These are phyloP conservation scores for Arthrinium puccinioides DNA, from an alignment of 2,329 filamentous ascomycete genomes.

Conservation along the genomic window DNA sequence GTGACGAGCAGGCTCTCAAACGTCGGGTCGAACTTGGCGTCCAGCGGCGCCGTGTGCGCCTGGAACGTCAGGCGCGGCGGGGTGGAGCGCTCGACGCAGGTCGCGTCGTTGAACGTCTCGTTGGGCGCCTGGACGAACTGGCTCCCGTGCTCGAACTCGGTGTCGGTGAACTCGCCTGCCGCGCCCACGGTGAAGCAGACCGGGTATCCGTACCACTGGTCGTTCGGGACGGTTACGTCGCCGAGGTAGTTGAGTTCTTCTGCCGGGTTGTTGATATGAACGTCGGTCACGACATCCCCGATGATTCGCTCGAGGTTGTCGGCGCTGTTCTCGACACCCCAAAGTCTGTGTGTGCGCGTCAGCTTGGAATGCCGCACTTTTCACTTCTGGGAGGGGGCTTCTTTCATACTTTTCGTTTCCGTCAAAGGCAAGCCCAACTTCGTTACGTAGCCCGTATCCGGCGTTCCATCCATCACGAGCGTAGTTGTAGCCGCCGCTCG, in stretches of 20 bases:
- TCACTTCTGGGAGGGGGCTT: neutral
- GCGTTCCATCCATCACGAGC: constrained; percentile 27
- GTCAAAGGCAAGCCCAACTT: constrained; percentile 40
- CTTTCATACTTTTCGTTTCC: constrained; percentile 27
- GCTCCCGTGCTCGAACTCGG: constrained; percentile 20
- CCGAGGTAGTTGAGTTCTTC: constrained; percentile 62
- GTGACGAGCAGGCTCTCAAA: constrained; percentile 51
- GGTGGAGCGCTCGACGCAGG: constrained; percentile 12
- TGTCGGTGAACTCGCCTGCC: constrained; percentile 27
- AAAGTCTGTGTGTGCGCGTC: constrained; percentile 24
- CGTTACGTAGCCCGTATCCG: constrained; percentile 56
- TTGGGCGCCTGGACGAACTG: constrained; percentile 23
- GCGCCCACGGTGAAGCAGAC: constrained; percentile 30
- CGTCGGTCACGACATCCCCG: constrained; percentile 28
- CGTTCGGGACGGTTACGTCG: constrained; percentile 40
- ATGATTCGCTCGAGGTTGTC: constrained; percentile 48
- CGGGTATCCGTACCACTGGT: constrained; percentile 55
- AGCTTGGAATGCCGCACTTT: too few relatives aligned
- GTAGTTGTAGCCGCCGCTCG: constrained; percentile 27
- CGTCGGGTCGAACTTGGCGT: constrained; percentile 53
- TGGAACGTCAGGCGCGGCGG: constrained; percentile 40
- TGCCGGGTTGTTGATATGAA: constrained; percentile 55
- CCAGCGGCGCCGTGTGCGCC: constrained; percentile 57
- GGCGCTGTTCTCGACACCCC: constrained; percentile 56
- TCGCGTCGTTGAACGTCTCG: constrained; percentile 16